Evolutionary conservation across 2,329 filamentous ascomycete genomes (phyloP).

Genomic region (Dissoconium aciculare): DNA sequence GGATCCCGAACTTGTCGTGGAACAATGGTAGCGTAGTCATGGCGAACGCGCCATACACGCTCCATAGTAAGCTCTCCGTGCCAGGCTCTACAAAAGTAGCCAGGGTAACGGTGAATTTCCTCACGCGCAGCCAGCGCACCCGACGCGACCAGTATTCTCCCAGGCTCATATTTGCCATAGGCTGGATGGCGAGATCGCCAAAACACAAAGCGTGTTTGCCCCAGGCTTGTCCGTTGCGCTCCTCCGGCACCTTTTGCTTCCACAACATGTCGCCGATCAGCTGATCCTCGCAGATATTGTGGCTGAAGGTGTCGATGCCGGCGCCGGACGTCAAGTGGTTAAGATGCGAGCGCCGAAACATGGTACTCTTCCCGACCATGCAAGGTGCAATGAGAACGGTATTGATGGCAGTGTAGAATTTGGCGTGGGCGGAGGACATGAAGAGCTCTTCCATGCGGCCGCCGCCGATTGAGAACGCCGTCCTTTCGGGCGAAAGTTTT

Average conservation of each 20-base stretch:
- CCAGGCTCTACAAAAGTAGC: slow-evolving; percentile 89
- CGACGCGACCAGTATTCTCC: slow-evolving; percentile 63
- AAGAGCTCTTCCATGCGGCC: slow-evolving; percentile 88
- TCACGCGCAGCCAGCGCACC: slow-evolving; percentile 77
- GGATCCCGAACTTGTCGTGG: slow-evolving; percentile 35
- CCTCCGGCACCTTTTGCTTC: slow-evolving; percentile 43
- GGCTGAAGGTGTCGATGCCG: slow-evolving; percentile 84
- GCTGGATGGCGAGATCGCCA: slow-evolving; percentile 80
- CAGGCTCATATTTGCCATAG: slow-evolving; percentile 68
- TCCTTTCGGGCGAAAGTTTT: no score
- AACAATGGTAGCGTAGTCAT: slow-evolving; percentile 58
- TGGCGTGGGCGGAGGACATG: slow-evolving; percentile 82
- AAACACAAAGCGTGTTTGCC: slow-evolving; percentile 71
- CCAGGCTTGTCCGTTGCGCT: slow-evolving; percentile 31
- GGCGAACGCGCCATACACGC: slow-evolving; percentile 63
- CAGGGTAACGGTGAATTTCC: slow-evolving; percentile 81
- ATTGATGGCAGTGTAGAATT: slow-evolving; percentile 97
- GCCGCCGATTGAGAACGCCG: slow-evolving; percentile 38
- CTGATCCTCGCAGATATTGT: slow-evolving; percentile 96
- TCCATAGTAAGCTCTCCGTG: slow-evolving; percentile 77
- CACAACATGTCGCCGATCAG: slow-evolving; percentile 85
- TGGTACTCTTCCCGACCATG: slow-evolving; percentile 92
- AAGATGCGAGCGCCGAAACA: slow-evolving; percentile 89
- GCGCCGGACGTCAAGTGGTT: slow-evolving; percentile 50
- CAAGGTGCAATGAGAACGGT: slow-evolving; percentile 81